Evolutionary conservation across 495 filamentous ascomycete species (phyloP), one percentile per base, ranked within the genome.

Genomic region (Articulospora tetracladia): DNA sequence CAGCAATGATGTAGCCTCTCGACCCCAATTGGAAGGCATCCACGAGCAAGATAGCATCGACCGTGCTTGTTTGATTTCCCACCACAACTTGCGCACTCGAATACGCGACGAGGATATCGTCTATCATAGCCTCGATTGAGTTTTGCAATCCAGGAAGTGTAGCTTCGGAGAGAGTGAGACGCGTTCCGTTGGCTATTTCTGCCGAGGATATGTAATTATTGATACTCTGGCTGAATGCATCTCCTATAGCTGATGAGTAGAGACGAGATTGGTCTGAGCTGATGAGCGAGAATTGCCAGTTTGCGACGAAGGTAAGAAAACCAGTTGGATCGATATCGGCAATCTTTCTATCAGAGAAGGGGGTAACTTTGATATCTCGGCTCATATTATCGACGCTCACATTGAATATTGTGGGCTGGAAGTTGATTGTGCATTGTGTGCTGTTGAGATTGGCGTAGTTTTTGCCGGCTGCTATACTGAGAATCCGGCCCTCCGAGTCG

Each of bases 101-200:
- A 52, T 70, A 74, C 0, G 61, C 67, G n/a, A 66, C 61, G 1
- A 75, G 63, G 46, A 70, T 73, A 34, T 74, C 68, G 57, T 76
- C 74, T 8, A 70, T 53, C 53, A 73, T 63, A 0, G 73, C 69
- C 0, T 49, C 62, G 30, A 76, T 32, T 6, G 69, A 65, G 25
- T 75, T 72, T 22, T 63, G 61, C 2, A 76, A 47, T 25, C 70
- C 73, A 4, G 57, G 64, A 47, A 74, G 62, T 0, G 66, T 65
- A 15, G 67, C 63, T n/a, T 69, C 64, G 1, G 32, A 34, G 24
- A 66, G 59, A 3, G 63, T 27, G 6, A 65, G 52, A 7, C 30
- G 3, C 6, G 41, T 47, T 3, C 41, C 19, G 20, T 47, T 55
- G 0, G 28, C 44, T 8, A 41, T 57, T 41, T 44, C n/a, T 54